These are phyloP conservation scores for Neurospora tetraspora DNA, from an alignment of 495 filamentous ascomycete genomes.

Conservation along the genomic window DNA sequence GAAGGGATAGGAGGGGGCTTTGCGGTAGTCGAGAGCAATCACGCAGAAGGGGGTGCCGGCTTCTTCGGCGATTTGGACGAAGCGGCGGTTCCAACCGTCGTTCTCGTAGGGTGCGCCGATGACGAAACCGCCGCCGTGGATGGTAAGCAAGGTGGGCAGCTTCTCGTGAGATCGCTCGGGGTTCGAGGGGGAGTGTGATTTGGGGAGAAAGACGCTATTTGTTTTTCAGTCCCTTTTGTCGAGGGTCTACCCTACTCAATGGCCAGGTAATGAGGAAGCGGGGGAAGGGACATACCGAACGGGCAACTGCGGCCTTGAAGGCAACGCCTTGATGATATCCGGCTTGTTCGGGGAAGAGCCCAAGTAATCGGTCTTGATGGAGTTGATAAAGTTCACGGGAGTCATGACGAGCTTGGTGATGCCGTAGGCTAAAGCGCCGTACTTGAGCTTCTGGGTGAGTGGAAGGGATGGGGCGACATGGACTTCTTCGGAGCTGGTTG, in stretches of 20 bases:
- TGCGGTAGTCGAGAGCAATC: conserved; percentile 28
- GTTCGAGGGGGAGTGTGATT: conserved; percentile 8
- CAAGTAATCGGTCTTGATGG: conserved; percentile 29
- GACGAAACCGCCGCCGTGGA: conserved; percentile 34
- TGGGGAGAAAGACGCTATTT: conserved; percentile 25
- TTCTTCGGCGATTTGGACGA: conserved; percentile 15
- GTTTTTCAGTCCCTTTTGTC: background rate
- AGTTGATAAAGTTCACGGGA: background rate
- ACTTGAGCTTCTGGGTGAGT: background rate
- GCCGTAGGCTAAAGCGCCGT: background rate
- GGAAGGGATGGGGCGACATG: background rate
- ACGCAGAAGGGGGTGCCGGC: conserved; percentile 14
- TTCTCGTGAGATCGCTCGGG: background rate
- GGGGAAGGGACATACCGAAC: conserved; percentile 8
- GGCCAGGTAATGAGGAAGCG: background rate
- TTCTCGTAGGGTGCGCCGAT: conserved; percentile 23
- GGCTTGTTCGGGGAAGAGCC: conserved; percentile 1
- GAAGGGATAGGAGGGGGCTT: conserved; percentile 24
- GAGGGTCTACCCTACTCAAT: background rate
- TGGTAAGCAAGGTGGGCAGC: conserved; percentile 26
- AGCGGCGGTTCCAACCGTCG: conserved; percentile 29
- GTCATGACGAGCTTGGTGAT: background rate
- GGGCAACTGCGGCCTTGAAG: conserved; percentile 3
- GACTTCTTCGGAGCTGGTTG: background rate
- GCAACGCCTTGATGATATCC: conserved; percentile 13